phyloP scores from a whole-genome alignment of 148 eudicot genomes.

The Tetragonia tetragonoides region DNA sequence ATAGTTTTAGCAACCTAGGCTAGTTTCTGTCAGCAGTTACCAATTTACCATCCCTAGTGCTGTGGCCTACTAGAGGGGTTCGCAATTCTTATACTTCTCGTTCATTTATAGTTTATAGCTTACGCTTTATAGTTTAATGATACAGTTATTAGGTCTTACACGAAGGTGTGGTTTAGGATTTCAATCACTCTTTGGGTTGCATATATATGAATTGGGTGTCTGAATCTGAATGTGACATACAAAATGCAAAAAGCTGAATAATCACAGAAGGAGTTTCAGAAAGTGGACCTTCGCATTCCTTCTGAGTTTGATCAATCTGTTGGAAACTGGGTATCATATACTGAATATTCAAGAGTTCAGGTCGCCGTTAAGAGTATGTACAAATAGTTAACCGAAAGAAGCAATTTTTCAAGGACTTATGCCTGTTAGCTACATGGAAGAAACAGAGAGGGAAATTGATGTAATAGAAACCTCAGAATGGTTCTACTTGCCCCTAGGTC shows the following conservation, averaged over 20 bases:
- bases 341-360: not conserved
- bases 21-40: not conserved
- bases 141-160: not conserved
- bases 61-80: not conserved
- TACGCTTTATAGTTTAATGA: not conserved
- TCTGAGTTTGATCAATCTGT: not conserved
- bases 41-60: too few species aligned
- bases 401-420: not conserved
- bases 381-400: not conserved
- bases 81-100: not conserved
- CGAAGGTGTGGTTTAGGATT: not conserved
- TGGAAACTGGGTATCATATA: too few species aligned
- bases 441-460: not conserved
- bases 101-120: not conserved
- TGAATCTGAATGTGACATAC: not conserved
- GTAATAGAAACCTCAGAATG: not conserved
- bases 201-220: not conserved
- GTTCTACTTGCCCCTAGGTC: not conserved
- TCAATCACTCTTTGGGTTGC: not conserved
- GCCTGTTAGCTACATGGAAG: not conserved
- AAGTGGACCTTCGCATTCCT: not conserved
- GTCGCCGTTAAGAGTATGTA: not conserved
- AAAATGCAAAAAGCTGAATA: too few species aligned
- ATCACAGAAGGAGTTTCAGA: not conserved
- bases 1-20: not conserved